Evolutionary conservation across 129 eudicot species (phyloP), one percentile per base, ranked within the genome.

Genomic region (Pseudognaphalium luteoalbum): DNA sequence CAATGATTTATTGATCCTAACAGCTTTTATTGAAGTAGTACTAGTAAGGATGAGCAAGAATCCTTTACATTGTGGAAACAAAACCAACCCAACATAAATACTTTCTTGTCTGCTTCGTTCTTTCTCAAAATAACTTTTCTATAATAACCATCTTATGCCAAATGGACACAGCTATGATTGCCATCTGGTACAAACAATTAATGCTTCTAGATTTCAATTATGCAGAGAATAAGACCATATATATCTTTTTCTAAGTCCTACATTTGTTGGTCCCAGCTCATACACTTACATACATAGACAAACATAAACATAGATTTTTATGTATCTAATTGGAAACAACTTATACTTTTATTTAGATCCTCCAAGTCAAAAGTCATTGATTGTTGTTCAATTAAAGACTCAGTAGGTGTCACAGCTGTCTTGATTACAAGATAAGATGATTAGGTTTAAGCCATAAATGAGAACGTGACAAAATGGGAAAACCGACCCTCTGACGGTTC

Each of bases 371-470:
- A 68, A 57, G 52, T 34, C 67, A 57, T 77, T 56, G 47, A 70
- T 67, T 42, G 63, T 37, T 56, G 59, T n/a, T 22, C 50, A 42
- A 62, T 44, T 28, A 68, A 77, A 77, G 60, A 33, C 58, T 67
- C 54, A 50, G 9, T 28, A 11, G 41, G 47, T 77, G 28, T 77
- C 62, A 69, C 70, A 68, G 33, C 51, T 76, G 68, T 77, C 68
- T 77, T 77, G 65, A 30, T 68, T 57, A 16, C 15, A 47, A 3
- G 81, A 68, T 58, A 57, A 77, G 51, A 51, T 44, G 75, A 76
- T 54, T 19, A 76, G 67, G 66, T 66, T 47, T 68, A 30, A 65
- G 51, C 72, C 74, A 37, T 17, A 51, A 25, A 25, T 9, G 47
- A 41, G 9, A 8, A 41, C 12, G 8, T 41, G 9, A 41, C 47